Evolutionary conservation across 2,329 filamentous ascomycete species (phyloP), one percentile per base, ranked within the genome.

Genomic region (Ophiostoma pallidulum): DNA sequence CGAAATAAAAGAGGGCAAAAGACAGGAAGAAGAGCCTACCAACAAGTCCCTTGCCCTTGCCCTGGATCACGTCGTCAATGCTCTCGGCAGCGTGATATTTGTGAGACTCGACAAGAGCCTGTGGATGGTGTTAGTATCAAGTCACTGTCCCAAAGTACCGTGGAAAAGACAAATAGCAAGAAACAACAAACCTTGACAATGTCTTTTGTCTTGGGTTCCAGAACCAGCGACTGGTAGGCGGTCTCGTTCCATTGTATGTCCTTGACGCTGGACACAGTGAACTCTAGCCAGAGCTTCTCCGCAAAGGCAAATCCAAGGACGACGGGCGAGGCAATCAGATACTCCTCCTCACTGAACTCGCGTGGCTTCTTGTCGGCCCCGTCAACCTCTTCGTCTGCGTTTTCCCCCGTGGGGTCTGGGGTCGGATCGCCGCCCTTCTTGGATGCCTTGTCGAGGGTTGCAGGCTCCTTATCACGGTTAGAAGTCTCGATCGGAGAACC

Each of bases 261-360:
- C 38, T 78, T 76, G 52, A 95, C 75, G 1, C 82, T 81, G 0
- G 84, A 86, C 18, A 96, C 82, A 0, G 80, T 82, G 57, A 95
- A 88, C 61, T 95, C 87, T 0, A 94, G 75, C 90, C 89, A 96
- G 9, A 87, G 71, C 66, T 94, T 95, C 64, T 94, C 87, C 1
- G 78, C 80, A 62, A 95, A 94, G 1, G 86, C 79, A 57, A 94
- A 95, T 0, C 89, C 90, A 2, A 94, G 74, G 0, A 94, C 86
- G 0, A 94, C 81, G 0, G 89, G 84, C 2, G 86, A 91, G 2
- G 88, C 82, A 41, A 94, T 82, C 6, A 95, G 70, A 20, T 92
- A 82, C 56, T 95, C 86, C 52, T 94, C 87, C 41, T 92, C 86
- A 0, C 75, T 84, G 61, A 92, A 90, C 18, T 76, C 70, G 2